phyloP scores from a whole-genome alignment of 208 protist genomes.

The Wallacemonas sp. region DNA sequence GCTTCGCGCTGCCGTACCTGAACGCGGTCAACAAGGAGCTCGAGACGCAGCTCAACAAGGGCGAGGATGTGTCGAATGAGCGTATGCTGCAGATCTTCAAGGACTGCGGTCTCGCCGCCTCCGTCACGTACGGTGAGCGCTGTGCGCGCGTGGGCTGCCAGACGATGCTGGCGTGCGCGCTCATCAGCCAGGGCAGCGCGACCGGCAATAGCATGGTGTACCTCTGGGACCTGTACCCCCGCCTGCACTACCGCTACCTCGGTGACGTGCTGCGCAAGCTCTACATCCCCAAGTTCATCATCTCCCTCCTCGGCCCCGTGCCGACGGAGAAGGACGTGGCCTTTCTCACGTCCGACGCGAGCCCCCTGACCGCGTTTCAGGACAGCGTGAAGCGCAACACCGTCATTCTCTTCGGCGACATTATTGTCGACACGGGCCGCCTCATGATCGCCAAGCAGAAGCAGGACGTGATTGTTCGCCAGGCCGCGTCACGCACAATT shows the following conservation, averaged over 20 bases:
- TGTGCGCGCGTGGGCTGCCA: slow-evolving; percentile 59
- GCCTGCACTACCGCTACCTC: slow-evolving; percentile 67
- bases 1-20: slow-evolving; percentile 62
- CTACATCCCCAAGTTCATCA: slow-evolving; percentile 59
- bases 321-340: slow-evolving; percentile 42
- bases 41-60: slow-evolving; percentile 59
- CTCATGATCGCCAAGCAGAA: slow-evolving; percentile 34
- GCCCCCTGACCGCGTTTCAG: slow-evolving; percentile 49
- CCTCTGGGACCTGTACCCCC: slow-evolving; percentile 79
- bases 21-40: slow-evolving; percentile 50
- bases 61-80: slow-evolving; percentile 54
- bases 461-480: slow-evolving; percentile 21
- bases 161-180: slow-evolving; percentile 43
- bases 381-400: slow-evolving; percentile 59
- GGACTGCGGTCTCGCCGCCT: slow-evolving; percentile 22
- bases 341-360: slow-evolving; percentile 31
- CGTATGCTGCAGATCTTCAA: slow-evolving; percentile 55
- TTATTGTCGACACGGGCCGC: slow-evolving; percentile 57
- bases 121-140: slow-evolving; percentile 50
- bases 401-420: slow-evolving; percentile 51
- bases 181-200: slow-evolving; percentile 44
- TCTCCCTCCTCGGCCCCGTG: slow-evolving; percentile 46
- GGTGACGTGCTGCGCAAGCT: slow-evolving; percentile 43
- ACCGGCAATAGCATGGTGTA: slow-evolving; percentile 60
- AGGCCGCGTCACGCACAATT: slow-evolving; percentile 39